Base-by-base conservation (phyloP, 306 rosid species). In the Lotus japonicus region DNA sequence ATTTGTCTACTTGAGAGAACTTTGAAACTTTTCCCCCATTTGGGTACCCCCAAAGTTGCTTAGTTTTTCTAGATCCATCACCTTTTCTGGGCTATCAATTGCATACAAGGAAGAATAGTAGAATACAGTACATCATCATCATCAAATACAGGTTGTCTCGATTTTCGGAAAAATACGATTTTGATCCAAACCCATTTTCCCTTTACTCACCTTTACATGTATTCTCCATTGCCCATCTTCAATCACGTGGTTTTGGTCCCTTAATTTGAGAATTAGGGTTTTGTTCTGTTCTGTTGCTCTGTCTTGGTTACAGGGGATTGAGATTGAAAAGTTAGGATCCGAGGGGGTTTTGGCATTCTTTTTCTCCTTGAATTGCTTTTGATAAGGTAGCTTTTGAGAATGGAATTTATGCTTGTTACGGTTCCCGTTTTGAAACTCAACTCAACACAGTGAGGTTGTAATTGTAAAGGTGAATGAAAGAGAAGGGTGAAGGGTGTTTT, bases 291-390 rank as follows among this genome's bases (percentile, higher is more conserved):
- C 14, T 39, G 55, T 70, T n/a, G n/a, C n/a, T 49, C 17, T 74
- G 71, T 46, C 59, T 79, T 78, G 74, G 66, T 71, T 74, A 71
- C 70, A 84, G 85, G 60, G 71, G 42, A 68, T 0, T 12, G 68
- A 71, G 73, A 41, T 46, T 74, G 78, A 91, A 78, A 88, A 80
- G 95, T 78, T 81, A 81, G 98, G 78, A 92, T 92, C 98, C 96
- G 81, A 92, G 87, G 98, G 26, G 26, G 26, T 21, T 21, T n/a
- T n/a, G n/a, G n/a, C n/a, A n/a, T n/a, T n/a, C n/a, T n/a, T n/a
- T n/a, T n/a, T n/a, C n/a, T n/a, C n/a, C n/a, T n/a, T n/a, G n/a
- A n/a, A 21, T 70, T 54, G 66, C 79, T 84, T 81, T 82, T 76
- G 69, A 33, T 68, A 77, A 69, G 77, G 58, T 54, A 36, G 74